Percentiles rank a stretch among this genome's conserved stretches.
These are phyloP conservation scores for Thelonectria blattea DNA, from an alignment of 2,329 filamentous ascomycete genomes.

Conservation along the genomic window DNA sequence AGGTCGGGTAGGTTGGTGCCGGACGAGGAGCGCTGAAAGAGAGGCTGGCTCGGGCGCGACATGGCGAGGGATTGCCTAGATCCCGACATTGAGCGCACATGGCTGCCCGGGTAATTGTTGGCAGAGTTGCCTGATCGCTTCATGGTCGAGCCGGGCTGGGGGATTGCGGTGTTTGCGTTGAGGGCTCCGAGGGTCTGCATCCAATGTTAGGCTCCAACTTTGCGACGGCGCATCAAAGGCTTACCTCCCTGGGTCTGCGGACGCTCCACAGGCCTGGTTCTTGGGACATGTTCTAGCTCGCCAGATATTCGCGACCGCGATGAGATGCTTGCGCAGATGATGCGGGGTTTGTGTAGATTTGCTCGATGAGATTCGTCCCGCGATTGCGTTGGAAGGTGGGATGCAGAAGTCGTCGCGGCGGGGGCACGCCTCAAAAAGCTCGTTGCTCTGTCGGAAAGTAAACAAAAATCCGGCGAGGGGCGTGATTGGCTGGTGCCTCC, in stretches of 20 bases:
- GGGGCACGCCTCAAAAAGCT: conserved; percentile 21
- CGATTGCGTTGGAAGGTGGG: conserved; percentile 30
- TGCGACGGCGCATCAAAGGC: conserved; percentile 38
- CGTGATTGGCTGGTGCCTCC: conserved; percentile 37
- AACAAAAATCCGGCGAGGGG: conserved; percentile 43
- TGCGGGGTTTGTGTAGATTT: conserved; percentile 7
- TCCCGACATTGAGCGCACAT: conserved; percentile 82
- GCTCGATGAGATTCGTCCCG: conserved; percentile 2
- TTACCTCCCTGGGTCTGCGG: conserved; percentile 87
- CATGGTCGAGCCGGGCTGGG: conserved; percentile 89
- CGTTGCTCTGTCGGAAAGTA: conserved; percentile 52
- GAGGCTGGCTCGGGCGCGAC: conserved; percentile 81
- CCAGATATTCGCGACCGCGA: conserved; percentile 27
- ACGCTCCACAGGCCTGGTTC: conserved; percentile 89
- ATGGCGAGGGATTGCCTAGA: conserved; percentile 86
- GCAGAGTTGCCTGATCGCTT: conserved; percentile 81
- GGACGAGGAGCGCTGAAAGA: conserved; percentile 85
- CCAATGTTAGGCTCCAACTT: conserved; percentile 27
- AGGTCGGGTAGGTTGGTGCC: conserved; percentile 80
- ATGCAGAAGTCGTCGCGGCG: conserved; percentile 26
- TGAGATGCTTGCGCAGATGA: conserved; percentile 20
- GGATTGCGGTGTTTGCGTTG: conserved; percentile 82
- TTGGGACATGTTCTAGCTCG: conserved; percentile 71
- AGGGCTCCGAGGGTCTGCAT: conserved; percentile 83
- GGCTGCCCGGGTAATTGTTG: conserved; percentile 68